These are phyloP conservation scores for Syzygium aqueum DNA, from an alignment of 345 rosid genomes.

Conservation along the genomic window DNA sequence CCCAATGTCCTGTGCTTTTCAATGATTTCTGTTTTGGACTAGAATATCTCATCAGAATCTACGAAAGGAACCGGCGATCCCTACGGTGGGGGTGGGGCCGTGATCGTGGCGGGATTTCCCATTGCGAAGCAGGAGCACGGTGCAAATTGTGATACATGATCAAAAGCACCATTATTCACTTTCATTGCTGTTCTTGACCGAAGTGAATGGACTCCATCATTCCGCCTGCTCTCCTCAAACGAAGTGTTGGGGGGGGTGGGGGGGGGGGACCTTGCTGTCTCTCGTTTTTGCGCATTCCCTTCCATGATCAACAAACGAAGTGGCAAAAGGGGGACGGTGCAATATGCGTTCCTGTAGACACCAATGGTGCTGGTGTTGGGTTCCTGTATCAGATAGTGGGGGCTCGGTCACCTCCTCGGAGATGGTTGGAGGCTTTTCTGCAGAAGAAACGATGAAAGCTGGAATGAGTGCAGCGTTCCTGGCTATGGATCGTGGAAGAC, in stretches of 20 bases:
- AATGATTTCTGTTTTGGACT: neutral
- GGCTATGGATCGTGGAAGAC: neutral
- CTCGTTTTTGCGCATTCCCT: neutral
- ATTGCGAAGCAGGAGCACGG: neutral
- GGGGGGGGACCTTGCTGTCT: neutral
- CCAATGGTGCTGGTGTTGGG: neutral
- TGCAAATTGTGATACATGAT: neutral
- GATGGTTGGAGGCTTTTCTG: neutral
- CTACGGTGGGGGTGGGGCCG: neutral
- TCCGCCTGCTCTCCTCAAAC: neutral
- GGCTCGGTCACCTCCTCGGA: neutral
- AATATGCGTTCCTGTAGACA: neutral
- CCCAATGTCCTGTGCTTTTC: neutral
- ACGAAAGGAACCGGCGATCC: neutral
- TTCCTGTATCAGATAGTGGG: neutral
- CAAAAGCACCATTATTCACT: neutral
- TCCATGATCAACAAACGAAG: neutral
- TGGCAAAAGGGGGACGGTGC: neutral
- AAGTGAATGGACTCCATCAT: neutral
- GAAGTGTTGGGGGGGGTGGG: neutral
- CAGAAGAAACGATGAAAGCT: neutral
- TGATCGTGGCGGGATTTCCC: neutral
- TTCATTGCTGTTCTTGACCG: neutral
- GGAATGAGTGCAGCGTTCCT: neutral
- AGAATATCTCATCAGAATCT: neutral